These are phyloP conservation scores for Hippophae gyantsensis DNA, from an alignment of 306 rosid species.

Conservation along the genomic window DNA sequence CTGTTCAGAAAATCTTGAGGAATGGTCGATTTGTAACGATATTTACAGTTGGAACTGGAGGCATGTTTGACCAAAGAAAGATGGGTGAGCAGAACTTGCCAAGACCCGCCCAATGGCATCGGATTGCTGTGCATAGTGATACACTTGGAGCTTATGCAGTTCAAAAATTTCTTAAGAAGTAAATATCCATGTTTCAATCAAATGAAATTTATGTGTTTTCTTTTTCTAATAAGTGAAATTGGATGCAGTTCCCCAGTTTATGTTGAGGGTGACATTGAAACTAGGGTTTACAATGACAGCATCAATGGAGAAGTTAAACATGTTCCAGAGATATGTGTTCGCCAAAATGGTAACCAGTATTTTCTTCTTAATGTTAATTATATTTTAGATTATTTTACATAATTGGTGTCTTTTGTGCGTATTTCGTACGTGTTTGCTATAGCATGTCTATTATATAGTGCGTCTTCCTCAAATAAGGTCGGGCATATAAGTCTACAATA, in stretches of 20 bases:
- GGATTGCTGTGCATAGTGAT: conserved; percentile 86
- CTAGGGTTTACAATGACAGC: conserved; percentile 86
- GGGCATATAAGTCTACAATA: too few species aligned
- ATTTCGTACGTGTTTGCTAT: too few species aligned
- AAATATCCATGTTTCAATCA: conserved; percentile 13
- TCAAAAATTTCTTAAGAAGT: conserved; percentile 78
- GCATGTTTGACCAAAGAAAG: conserved; percentile 82
- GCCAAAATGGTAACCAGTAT: conserved; percentile 60
- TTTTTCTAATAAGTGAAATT: conserved; percentile 31
- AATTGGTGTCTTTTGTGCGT: too few species aligned
- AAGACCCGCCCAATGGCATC: conserved; percentile 88
- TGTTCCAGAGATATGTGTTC: conserved; percentile 87
- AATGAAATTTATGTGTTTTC: conserved; percentile 8
- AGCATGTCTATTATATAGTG: too few species aligned
- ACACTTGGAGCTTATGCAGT: conserved; percentile 76
- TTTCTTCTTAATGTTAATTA: not conserved
- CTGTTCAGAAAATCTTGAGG: conserved; percentile 91
- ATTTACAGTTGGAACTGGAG: conserved; percentile 94
- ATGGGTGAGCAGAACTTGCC: conserved; percentile 49
- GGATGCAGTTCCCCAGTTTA: conserved; percentile 79
- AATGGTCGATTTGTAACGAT: conserved; percentile 69
- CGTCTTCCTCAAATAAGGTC: too few species aligned
- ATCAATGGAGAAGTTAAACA: conserved; percentile 82
- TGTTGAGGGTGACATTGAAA: conserved; percentile 94
- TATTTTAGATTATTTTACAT: not conserved